Conservation (phyloP, 2,329 filamentous ascomycete species). For the Bipolaris zeicola region DNA sequence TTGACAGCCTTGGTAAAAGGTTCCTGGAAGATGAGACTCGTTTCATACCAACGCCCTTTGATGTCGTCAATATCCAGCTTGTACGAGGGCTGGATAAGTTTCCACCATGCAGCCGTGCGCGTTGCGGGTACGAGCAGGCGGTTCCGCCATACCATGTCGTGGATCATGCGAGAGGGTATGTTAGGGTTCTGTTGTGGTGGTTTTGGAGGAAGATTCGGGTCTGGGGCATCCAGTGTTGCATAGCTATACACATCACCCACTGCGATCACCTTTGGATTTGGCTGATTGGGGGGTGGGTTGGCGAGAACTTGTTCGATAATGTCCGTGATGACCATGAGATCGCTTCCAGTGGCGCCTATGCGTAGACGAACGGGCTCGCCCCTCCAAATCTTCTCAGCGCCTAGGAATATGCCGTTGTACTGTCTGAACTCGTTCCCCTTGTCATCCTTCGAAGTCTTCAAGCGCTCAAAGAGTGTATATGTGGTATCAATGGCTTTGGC, state of each 20-base stretch:
- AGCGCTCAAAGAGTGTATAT: slow-evolving; percentile 59
- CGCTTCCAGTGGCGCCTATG: slow-evolving; percentile 49
- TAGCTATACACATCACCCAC: slow-evolving; percentile 61
- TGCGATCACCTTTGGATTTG: slow-evolving; percentile 47
- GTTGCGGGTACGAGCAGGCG: slow-evolving; percentile 48
- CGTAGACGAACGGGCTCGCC: slow-evolving; percentile 63
- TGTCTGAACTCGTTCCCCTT: slow-evolving; percentile 52
- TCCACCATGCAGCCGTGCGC: slow-evolving; percentile 51
- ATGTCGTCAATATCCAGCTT: slow-evolving; percentile 55
- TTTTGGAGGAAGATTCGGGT: slow-evolving; percentile 41
- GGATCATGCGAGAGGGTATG: slow-evolving; percentile 58
- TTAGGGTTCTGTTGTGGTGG: slow-evolving; percentile 49
- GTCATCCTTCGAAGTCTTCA: slow-evolving; percentile 45
- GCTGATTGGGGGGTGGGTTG: slow-evolving; percentile 15
- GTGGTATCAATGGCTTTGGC: slow-evolving; percentile 61
- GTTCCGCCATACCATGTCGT: slow-evolving; percentile 59
- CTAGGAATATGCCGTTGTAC: slow-evolving; percentile 62
- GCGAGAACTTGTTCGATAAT: slow-evolving; percentile 49
- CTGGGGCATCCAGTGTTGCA: slow-evolving; percentile 39
- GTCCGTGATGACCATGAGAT: slow-evolving; percentile 56
- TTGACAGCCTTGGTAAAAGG: slow-evolving; percentile 42
- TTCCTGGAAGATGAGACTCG: slow-evolving; percentile 54
- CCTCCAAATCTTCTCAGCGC: slow-evolving; percentile 64
- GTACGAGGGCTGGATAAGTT: slow-evolving; percentile 43
- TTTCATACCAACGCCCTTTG: slow-evolving; percentile 67